Evolutionary conservation across 2,329 filamentous ascomycete genomes (phyloP), one percentile per base, ranked within the genome.

Genomic region (Aspergillus persii): DNA sequence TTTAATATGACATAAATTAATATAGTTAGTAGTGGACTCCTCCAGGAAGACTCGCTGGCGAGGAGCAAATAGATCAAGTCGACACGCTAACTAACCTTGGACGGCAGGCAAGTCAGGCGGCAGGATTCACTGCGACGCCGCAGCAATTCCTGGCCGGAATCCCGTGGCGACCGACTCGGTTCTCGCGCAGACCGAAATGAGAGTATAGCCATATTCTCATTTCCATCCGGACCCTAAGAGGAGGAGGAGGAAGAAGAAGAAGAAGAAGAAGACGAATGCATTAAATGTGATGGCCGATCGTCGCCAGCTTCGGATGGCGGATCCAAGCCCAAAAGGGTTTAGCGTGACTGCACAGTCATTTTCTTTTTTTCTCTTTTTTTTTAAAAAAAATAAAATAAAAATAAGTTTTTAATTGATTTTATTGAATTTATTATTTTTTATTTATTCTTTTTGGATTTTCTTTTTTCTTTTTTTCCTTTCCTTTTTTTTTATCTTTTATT

Each of bases 1-100:
- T 54, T 54, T 48, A 54, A 54, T 54, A 18, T 54, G 53, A 31
- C 41, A 54, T 54, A 54, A 33, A 54, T 54, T 54, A 54, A 54
- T 48, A 23, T 23, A 23, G 18, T 23, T 23, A 23, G 18, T 23
- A 23, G 18, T 23, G 18, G 2, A 23, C 18, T 23, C 18, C 18
- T 23, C 18, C 18, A 23, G 2, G 18, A 23, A 23, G 18, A 23
- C 18, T 23, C 18, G 18, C 18, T 23, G 23, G 46, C 23, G 48
- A 31, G 18, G 41, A 33, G 39, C 44, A 54, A 48, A 23, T 33
- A 55, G 48, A 41, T 39, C 50, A 50, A 54, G 12, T 31, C 30
- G 39, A 27, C 15, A 23, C 15, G 33, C 33, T 36, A 36, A 36
- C 33, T 47, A 5, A n/a, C 15, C 12, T n/a, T 41, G 36, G 15